Base-by-base conservation (phyloP, 139 green algal genomes). In the Pycnococcus provasolii region DNA sequence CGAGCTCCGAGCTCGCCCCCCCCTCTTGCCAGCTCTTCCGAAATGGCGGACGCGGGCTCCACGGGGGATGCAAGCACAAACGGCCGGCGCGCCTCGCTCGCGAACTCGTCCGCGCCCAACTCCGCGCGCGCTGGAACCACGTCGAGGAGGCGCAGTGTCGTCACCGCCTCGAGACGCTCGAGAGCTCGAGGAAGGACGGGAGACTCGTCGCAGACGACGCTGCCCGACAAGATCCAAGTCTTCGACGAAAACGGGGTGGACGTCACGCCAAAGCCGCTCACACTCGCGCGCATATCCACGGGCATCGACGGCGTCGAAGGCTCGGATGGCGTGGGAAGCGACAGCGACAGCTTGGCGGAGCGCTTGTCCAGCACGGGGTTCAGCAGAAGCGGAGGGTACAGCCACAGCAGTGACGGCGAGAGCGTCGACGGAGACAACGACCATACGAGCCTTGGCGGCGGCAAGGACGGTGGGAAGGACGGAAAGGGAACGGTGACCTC, bases 231-330 rank as follows among this genome's bases (percentile, higher is more conserved):
- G 9, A 9, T 55, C 5, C 44, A 60, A 40, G 60, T 67, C 8
- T 60, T 60, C 6, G 60, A 70, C 63, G 63, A 41, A 6, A 11
- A 62, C 8, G 63, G 63, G 48, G n/a, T 64, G 46, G 63, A 70
- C 48, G 63, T 70, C 47, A 70, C 63, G 5, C 63, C 63, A 9
- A 67, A 62, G 45, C 63, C 42, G 6, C 45, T 70, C 63, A 26
- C 26, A 26, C n/a, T 64, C 43, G 15, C 50, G 11, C n/a, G 46
- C n/a, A 70, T 62, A 47, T 45, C 63, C 48, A 64, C 48, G n/a
- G 63, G 39, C 6, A 5, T 66, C 63, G 42, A 55, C 8, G 43
- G 9, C 7, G n/a, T 8, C 43, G 42, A 37, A 7, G 60, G 60
- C 60, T 39, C 37, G 8, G 60, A 67, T 11, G 11, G 9, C 60